A percentile compares a stretch with the other conserved stretches of the same genome.
phyloP scores from a whole-genome alignment of 495 filamentous ascomycete genomes.

The Xylaria curta region DNA sequence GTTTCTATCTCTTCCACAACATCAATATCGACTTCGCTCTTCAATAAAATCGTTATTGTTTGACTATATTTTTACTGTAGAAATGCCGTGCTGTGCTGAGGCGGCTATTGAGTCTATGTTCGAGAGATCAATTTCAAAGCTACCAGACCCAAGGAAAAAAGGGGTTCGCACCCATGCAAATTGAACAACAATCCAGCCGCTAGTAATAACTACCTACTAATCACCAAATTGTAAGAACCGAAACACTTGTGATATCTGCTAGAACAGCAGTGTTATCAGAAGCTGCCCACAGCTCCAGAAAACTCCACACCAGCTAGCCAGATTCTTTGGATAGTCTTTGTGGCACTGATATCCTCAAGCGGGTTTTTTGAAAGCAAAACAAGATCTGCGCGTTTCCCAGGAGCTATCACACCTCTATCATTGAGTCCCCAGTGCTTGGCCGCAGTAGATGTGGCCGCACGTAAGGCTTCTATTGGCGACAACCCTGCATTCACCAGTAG shows the following conservation, averaged over 20 bases:
- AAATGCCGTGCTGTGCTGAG: no score
- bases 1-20: no score
- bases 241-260: not conserved
- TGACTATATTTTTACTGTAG: no score
- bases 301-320: conserved; percentile 41
- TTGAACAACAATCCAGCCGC: not conserved
- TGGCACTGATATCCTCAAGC: conserved; percentile 39
- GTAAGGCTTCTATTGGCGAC: conserved; percentile 18
- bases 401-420: conserved; percentile 42
- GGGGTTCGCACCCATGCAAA: not conserved
- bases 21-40: no score
- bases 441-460: conserved; percentile 4
- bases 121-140: not conserved
- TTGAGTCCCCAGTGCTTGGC: conserved; percentile 13
- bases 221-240: not conserved
- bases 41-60: no score
- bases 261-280: not conserved
- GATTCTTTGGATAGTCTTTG: conserved; percentile 33
- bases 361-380: conserved; percentile 46
- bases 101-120: not conserved
- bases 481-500: conserved; percentile 13
- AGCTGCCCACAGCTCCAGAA: conserved; percentile 6
- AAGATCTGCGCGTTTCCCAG: conserved; percentile 45
- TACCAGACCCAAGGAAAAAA: not conserved
- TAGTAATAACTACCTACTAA: not conserved